Base-by-base conservation (phyloP, 176 grass and related monocot genomes). In the Miscanthus lutarioriparius region DNA sequence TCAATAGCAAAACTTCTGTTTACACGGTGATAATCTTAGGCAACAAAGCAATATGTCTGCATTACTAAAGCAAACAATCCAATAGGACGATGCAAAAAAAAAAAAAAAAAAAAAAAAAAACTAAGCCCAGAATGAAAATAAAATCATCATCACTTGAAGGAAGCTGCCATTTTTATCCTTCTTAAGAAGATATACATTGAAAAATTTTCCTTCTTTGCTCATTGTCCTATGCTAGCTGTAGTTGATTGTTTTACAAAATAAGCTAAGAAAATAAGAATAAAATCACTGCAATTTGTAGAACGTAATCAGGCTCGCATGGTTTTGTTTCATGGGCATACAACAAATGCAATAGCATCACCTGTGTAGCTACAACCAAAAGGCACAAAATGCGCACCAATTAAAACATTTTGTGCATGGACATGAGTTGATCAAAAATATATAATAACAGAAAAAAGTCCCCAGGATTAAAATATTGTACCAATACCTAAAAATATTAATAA, bases 381-480 rank as follows among this genome's bases (percentile, higher is more conserved):
- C 20, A 71, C 59, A 53, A 62, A 64, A 65, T 41, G 80, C 58
- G 41, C 17, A 20, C 17, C 17, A 79, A 83, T 17, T n/a, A 30
- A 86, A 74, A 49, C 47, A 37, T 16, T 35, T 27, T 68, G 15
- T 51, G 77, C 38, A 85, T 64, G 38, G 20, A 65, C 10, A 45
- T 51, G 66, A 68, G 64, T 36, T 54, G 80, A 65, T 17, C 38
- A 23, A 61, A 67, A 20, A 73, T 7, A 61, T 8, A 39, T 56
- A 61, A 39, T 56, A 61, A 41, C 22, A 81, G 20, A 81, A 80
- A 41, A 41, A 87, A 51, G 15, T 56, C n/a, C 7, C 23, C 45
- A 56, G 2, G 10, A 65, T 67, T 59, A 32, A 75, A 12, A 10
- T 67, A 28, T 16, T 67, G 28, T 38, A 38, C 33, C 17, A 68